Base-by-base conservation (phyloP, 352 stramenopile species). In the Phytophthora niederhauseri region DNA sequence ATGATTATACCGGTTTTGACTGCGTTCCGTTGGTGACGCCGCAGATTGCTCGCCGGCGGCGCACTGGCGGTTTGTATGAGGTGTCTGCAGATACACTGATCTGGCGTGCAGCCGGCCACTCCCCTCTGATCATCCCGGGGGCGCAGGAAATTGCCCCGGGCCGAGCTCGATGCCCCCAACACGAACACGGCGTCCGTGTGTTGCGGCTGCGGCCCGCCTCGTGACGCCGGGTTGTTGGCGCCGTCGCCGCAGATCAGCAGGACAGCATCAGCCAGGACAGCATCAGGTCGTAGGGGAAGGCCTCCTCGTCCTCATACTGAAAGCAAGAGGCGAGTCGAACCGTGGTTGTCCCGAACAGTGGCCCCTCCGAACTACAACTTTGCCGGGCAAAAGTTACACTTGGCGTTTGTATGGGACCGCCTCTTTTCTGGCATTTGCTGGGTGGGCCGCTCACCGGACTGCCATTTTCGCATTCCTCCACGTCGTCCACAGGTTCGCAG, bases 401-500 rank as follows among this genome's bases (percentile, higher is more conserved):
- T 43, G 34, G 34, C 0, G 11, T 43, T 43, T 43, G 34, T 43
- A 43, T 43, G 5, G 34, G 9, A 15, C 1, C 34, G 34, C 4
- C 34, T 43, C 34, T 43, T 43, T 43, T 43, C 34, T 43, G 34
- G 34, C 34, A 12, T 20, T 49, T 49, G 43, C n/a, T 22, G 43
- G 38, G 43, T 49, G 43, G 43, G 34, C 34, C 34, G 34, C 34
- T 41, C 34, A 41, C 11, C 34, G 34, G 34, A 41, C 34, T 52
- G 17, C 11, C n/a, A 53, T 28, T 53, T 28, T 57, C 50, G 28
- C 50, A 70, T 61, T 70, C 64, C 64, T 65, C 15, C 54, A 64
- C 62, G 62, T 58, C 62, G 56, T 31, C 53, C 62, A 64, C 62
- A 69, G 53, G 54, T 64, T 69, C 52, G 59, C 60, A 54, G 62